Evolutionary conservation across 2,329 filamentous ascomycete species (phyloP), one percentile per base, ranked within the genome.

Genomic region (Penicillium polonicum): DNA sequence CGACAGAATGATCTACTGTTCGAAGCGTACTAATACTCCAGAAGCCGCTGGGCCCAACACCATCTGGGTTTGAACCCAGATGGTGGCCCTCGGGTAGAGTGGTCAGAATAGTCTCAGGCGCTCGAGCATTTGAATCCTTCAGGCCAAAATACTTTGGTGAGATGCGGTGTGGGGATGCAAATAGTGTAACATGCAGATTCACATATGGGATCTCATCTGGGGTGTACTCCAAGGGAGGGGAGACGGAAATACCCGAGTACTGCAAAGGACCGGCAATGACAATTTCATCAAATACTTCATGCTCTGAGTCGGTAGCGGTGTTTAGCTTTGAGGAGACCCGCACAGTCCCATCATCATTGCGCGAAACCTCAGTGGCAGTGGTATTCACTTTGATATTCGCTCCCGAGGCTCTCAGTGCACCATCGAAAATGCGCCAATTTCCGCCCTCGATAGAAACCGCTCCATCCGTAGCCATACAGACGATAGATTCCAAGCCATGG

Each of bases 371-470:
- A 0, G 81, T 79, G 0, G 97, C 88, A 0, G 84, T 80, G 0
- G 88, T 89, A 66, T 92, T 89, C 25, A 90, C 78, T 39, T 79
- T 77, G 5, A 92, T 63, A 0, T 79, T 74, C 0, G 89, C 86
- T 3, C 81, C 77, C 1, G 90, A 88, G 0, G 79, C 76, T 38
- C 83, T 80, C 1, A 93, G 78, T 89, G 97, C 95, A 44, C 82
- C 78, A n/a, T 88, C 83, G 70, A 99, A 99, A 54, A 99, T 96
- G 67, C 85, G 87, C 92, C 92, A 97, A 73, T 97, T 99, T 2
- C 94, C 94, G 7, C 92, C 92, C 15, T 84, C 75, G 1, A 97
- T 83, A 19, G 88, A 81, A 71, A 92, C 85, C 0, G 92, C 91
- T 7, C 91, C 92, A 52, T 93, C 88, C 0, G 92, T 89, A 2